Percentiles rank a stretch among this genome's conserved stretches.
Evolutionary conservation across 352 stramenopile genomes (phyloP).

Genomic region (Phytopythium boreale): DNA sequence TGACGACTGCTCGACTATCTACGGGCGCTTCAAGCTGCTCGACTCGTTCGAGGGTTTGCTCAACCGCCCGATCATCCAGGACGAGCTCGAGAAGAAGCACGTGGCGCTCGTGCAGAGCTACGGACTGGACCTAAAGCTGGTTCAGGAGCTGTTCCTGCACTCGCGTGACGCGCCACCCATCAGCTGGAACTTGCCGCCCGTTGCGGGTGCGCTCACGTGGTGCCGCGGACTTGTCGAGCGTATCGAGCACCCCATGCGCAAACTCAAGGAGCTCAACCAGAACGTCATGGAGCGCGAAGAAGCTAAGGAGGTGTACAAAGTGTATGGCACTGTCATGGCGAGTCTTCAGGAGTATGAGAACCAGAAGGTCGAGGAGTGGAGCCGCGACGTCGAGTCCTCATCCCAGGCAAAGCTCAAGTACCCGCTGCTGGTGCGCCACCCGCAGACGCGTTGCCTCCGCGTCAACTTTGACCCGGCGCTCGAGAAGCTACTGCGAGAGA

Average conservation of each 20-base stretch:
- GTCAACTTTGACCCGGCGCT: conserved; percentile 98
- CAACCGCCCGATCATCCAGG: conserved; percentile 94
- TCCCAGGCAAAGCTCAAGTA: conserved; percentile 96
- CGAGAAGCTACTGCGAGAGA: conserved; percentile 95
- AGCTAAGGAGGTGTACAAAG: conserved; percentile 98
- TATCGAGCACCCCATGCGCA: conserved; percentile 97
- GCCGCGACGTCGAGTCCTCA: conserved; percentile 92
- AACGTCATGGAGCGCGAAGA: conserved; percentile 98
- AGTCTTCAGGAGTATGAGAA: conserved; percentile 97
- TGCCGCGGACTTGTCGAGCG: conserved; percentile 94
- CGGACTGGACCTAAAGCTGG: conserved; percentile 94
- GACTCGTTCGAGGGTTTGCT: conserved; percentile 96
- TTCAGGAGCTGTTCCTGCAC: conserved; percentile 96
- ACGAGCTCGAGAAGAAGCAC: conserved; percentile 98
- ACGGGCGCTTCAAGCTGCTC: conserved; percentile 97
- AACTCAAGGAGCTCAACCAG: conserved; percentile 94
- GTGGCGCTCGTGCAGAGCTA: conserved; percentile 96
- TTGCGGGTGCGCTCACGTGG: conserved; percentile 95
- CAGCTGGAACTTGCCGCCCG: conserved; percentile 94
- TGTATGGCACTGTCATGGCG: conserved; percentile 94
- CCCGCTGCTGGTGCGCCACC: conserved; percentile 88
- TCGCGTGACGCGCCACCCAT: conserved; percentile 92
- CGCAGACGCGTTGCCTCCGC: conserved; percentile 88
- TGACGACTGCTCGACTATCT: conserved; percentile 97
- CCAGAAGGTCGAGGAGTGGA: conserved; percentile 97